These are phyloP conservation scores for Wallemia mellicola DNA, from an alignment of 1,284 basidiomycete species.

Conservation along the genomic window DNA sequence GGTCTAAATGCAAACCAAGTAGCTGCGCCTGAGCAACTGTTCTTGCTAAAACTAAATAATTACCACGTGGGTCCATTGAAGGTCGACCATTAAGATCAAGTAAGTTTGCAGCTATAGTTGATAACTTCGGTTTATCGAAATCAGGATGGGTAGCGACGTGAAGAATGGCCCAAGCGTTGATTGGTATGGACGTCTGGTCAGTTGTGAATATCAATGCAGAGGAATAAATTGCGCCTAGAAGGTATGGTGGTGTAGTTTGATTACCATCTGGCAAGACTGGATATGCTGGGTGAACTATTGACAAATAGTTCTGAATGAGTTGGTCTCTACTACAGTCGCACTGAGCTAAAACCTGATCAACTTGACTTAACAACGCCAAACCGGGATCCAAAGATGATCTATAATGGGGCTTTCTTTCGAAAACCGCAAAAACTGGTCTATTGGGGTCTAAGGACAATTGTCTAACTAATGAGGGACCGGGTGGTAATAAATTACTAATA, in stretches of 20 bases:
- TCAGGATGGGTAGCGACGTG: neutral
- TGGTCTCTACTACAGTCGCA: neutral
- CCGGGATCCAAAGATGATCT: neutral
- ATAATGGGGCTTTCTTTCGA: neutral
- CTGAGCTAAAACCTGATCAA: neutral
- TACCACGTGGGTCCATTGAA: neutral
- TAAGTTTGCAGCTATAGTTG: neutral
- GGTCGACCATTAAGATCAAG: neutral
- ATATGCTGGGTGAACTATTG: neutral
- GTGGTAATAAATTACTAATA: neutral
- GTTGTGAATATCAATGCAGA: neutral
- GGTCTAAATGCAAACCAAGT: neutral
- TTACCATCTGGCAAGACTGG: neutral
- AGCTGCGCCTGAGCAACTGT: neutral
- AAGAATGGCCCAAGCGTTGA: slow-evolving; percentile 1
- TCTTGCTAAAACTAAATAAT: neutral
- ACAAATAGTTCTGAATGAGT: neutral
- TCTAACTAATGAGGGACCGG: neutral
- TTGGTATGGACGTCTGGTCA: neutral
- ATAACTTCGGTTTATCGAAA: neutral
- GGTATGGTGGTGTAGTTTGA: neutral
- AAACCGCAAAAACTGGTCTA: neutral
- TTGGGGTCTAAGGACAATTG: neutral
- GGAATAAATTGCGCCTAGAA: neutral
- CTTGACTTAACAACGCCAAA: neutral